Conservation (phyloP, 805 yeast species). For the Candida rishiriensis region DNA sequence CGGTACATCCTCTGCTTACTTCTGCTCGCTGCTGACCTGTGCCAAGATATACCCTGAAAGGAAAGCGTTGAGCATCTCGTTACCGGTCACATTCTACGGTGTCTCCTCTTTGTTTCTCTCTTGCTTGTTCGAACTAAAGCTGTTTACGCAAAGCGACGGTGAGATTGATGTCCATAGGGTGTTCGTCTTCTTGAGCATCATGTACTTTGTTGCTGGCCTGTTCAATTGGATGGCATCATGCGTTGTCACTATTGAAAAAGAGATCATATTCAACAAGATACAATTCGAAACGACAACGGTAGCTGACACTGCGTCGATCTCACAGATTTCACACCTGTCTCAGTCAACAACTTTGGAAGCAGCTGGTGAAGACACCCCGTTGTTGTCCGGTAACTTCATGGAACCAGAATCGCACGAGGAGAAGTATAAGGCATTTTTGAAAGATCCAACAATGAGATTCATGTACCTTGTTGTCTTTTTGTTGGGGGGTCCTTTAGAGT, state of each 20-base stretch:
- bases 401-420: constrained; percentile 24
- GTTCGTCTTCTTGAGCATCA: constrained; percentile 45
- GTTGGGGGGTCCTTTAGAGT: constrained; percentile 78
- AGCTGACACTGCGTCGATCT: not conserved
- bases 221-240: constrained; percentile 63
- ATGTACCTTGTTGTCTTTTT: constrained; percentile 58
- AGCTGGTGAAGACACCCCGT: constrained; percentile 31
- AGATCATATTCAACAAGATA: constrained; percentile 34
- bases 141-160: constrained; percentile 29
- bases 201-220: constrained; percentile 54
- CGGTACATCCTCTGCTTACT: constrained; percentile 70
- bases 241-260: constrained; percentile 55
- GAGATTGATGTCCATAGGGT: constrained; percentile 45
- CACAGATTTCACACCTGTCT: not conserved
- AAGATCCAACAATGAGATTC: constrained; percentile 58
- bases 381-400: constrained; percentile 24
- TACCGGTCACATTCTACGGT: constrained; percentile 88
- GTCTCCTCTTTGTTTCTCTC: constrained; percentile 73
- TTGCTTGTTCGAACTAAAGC: constrained; percentile 43
- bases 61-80: constrained; percentile 77
- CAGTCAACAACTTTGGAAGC: constrained; percentile 2
- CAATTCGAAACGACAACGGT: constrained; percentile 15
- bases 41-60: constrained; percentile 77
- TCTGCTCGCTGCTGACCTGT: constrained; percentile 70
- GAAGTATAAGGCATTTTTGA: constrained; percentile 31